These are phyloP conservation scores for Metschnikowia lochheadii DNA, from an alignment of 805 yeast genomes.

Conservation along the genomic window DNA sequence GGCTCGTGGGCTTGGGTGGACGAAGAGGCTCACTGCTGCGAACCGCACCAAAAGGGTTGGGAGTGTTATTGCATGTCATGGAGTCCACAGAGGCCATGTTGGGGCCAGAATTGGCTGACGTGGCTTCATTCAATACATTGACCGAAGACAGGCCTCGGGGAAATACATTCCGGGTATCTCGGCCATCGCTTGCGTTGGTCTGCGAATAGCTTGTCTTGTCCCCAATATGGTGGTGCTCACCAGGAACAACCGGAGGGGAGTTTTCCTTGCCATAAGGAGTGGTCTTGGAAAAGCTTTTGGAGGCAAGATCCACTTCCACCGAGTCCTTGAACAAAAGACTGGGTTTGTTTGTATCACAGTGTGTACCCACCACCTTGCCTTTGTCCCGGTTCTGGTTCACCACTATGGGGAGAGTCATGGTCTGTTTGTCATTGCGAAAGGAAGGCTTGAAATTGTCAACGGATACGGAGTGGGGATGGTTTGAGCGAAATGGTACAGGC, in stretches of 20 bases:
- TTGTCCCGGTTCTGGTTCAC: background rate
- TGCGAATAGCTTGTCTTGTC: background rate
- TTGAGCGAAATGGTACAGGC: background rate
- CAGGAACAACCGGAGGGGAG: background rate
- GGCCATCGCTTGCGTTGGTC: background rate
- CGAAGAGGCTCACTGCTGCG: constrained; percentile 12
- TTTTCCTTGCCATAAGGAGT: background rate
- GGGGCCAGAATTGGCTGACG: background rate
- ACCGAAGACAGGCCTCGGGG: background rate
- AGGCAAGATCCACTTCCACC: background rate
- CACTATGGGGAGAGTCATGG: constrained; percentile 2
- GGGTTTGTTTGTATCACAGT: background rate
- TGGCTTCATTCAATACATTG: background rate
- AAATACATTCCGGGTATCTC: background rate
- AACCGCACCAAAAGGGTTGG: constrained; percentile 13
- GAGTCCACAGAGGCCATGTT: background rate
- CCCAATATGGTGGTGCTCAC: background rate
- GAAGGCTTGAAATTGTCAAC: background rate
- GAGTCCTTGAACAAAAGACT: background rate
- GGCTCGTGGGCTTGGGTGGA: constrained; percentile 12
- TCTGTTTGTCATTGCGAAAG: background rate
- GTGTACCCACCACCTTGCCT: background rate
- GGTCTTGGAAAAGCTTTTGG: background rate
- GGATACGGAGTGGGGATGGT: background rate
- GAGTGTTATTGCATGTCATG: constrained; percentile 1